Evolutionary conservation across 768 basidiomycete genomes (phyloP), one percentile per base, ranked within the genome.

Genomic region (Tubosaeta brunneosetosa): DNA sequence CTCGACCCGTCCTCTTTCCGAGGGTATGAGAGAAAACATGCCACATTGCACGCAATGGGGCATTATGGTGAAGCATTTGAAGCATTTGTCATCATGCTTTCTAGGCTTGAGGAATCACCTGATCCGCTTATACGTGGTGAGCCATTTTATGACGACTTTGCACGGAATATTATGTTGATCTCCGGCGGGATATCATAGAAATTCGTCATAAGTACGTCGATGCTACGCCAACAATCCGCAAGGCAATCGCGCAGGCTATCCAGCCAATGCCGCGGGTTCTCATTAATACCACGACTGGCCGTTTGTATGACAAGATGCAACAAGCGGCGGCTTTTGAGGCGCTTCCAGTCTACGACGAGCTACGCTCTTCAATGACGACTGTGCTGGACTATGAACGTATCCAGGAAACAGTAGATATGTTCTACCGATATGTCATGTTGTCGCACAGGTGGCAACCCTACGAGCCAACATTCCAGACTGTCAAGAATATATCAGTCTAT

Each of bases 401-500:
- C 5, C 3, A 19, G 13, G n/a, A 29, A 17, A 46, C 13, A n/a
- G 40, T 53, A 4, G 22, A 26, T 12, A 22, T 42, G 6, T 53
- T 41, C 19, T 53, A 43, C 29, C 38, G 41, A 32, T 53, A 53
- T 42, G 37, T 48, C 12, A 53, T 53, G 52, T n/a, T 53, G 26
- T 53, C 52, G 14, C 52, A 47, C n/a, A 43, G 14, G 6, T 53
- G 52, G 52, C 46, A 42, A 17, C 17, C 25, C 3, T 33, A 26
- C 25, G 45, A 53, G 22, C 42, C 52, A 4, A 19, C 42, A 6
- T 13, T 47, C 9, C 22, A 53, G 22, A 14, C 16, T 3, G 42
- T 53, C 19, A 22, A 37, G 26, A 16, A 40, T 6, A 40, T n/a
- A 10, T 42, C 52, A 14, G 22, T 53, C 22, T 48, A 53, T 16